Evolutionary conservation across 148 eudicot genomes (phyloP).

Genomic region (Rhododendron ovatum): DNA sequence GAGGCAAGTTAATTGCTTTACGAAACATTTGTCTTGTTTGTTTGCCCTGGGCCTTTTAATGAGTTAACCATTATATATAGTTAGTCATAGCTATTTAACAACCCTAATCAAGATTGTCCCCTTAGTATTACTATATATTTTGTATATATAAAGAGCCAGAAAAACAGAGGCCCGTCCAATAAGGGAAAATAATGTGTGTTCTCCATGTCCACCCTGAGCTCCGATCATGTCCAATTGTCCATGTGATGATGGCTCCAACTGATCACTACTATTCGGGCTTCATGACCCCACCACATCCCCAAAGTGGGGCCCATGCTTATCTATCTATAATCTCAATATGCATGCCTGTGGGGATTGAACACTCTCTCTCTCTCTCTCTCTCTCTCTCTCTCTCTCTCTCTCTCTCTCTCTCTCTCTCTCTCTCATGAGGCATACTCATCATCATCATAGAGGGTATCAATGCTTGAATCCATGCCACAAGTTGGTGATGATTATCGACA

Average conservation of each 20-base stretch:
- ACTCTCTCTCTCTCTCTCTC: not conserved
- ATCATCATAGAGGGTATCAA: not conserved
- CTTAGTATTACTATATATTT: not conserved
- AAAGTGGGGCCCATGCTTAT: not conserved
- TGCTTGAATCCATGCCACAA: not conserved
- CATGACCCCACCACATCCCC: not conserved
- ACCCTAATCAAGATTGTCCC: not conserved
- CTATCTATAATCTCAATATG: not conserved
- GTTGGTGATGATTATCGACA: not conserved
- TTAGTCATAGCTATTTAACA: not conserved
- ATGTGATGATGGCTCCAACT: slow-evolving; percentile 9
- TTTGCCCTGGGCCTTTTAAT: not conserved
- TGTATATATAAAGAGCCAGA: not conserved
- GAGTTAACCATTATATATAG: not conserved
- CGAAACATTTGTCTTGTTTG: not conserved
- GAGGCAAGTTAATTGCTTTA: slow-evolving; percentile 1
- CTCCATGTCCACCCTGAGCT: not conserved
- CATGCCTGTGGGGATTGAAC: not conserved
- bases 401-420: not conserved
- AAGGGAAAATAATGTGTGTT: not conserved
- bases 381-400: not conserved
- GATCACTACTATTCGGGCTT: not conserved
- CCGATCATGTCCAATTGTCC: not conserved
- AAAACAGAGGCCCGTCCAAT: not conserved
- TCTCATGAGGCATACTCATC: slow-evolving; percentile 2